Evolutionary conservation across 768 basidiomycete species (phyloP), one percentile per base, ranked within the genome.

Genomic region (Leccinellum luteum): DNA sequence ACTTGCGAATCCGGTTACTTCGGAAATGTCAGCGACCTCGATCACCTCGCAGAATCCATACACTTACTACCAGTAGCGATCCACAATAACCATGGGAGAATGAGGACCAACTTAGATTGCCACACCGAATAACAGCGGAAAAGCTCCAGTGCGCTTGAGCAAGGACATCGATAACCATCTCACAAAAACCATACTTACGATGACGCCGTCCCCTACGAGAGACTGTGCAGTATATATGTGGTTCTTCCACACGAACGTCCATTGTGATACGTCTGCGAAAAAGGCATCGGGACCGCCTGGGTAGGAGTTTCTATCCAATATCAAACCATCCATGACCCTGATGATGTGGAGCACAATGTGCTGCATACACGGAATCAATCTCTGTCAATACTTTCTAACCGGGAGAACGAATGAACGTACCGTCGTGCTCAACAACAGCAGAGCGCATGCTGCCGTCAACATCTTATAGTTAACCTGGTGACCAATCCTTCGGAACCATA

Each of bases 71-170:
- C 62, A 6, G 69, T 61, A n/a, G 51, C 59, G 41, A 57, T 60
- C 74, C 73, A 76, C 27, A 71, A 56, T 8, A 75, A 30, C 13
- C 13, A n/a, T 2, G 74, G 75, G 1, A 75, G 3, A 5, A 73
- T 17, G 50, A 75, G 64, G 21, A 70, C 30, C 3, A 52, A 54
- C 10, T 64, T 54, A 6, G 64, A 67, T 27, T 69, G 72, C 74
- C 74, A 75, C n/a, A 70, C 72, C 14, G 2, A 68, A 63, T 74
- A 74, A 48, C 63, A 67, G 2, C 70, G 67, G 51, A 65, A 72
- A 23, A 70, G 61, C 70, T 72, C 7, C 6, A 34, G 41, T 3
- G 4, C 0, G 3, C 8, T 70, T 21, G 60, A 43, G 15, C 17
- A 12, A 52, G 14, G 32, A n/a, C 7, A 6, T 34, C 41, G 5